These are phyloP conservation scores for Skeletonema potamos DNA, from an alignment of 108 stramenopile genomes.

Conservation along the genomic window DNA sequence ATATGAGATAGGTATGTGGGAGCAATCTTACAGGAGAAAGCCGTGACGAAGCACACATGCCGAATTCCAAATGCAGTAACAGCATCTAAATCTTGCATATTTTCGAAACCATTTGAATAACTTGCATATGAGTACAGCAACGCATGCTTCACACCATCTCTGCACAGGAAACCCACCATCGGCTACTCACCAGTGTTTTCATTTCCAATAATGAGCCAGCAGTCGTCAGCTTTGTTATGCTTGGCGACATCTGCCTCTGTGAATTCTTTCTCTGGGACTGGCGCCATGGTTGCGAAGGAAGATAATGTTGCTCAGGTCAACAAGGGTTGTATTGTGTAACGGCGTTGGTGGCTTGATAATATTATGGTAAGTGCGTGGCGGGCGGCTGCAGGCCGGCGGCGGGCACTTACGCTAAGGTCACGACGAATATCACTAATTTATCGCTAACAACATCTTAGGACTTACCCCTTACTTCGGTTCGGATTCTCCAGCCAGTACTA, in stretches of 20 bases:
- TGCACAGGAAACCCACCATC: background rate
- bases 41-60: background rate
- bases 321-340: no score
- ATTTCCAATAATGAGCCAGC: conserved; percentile 97
- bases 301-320: background rate
- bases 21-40: background rate
- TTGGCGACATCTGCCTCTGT: conserved; percentile 87
- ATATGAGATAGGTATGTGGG: background rate
- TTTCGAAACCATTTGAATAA: background rate
- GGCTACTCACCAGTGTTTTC: conserved; percentile 76
- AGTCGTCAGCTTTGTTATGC: conserved; percentile 89
- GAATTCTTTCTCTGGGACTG: conserved; percentile 71
- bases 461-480: no score
- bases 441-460: no score
- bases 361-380: no score
- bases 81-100: background rate
- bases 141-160: background rate
- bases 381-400: no score
- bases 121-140: background rate
- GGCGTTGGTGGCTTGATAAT: no score
- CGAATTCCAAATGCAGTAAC: background rate
- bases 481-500: background rate
- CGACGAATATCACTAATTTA: no score
- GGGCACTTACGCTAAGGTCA: no score
- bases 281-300: conserved; percentile 34